Conservation (phyloP, 805 yeast species). For the Metschnikowia henanensis region DNA sequence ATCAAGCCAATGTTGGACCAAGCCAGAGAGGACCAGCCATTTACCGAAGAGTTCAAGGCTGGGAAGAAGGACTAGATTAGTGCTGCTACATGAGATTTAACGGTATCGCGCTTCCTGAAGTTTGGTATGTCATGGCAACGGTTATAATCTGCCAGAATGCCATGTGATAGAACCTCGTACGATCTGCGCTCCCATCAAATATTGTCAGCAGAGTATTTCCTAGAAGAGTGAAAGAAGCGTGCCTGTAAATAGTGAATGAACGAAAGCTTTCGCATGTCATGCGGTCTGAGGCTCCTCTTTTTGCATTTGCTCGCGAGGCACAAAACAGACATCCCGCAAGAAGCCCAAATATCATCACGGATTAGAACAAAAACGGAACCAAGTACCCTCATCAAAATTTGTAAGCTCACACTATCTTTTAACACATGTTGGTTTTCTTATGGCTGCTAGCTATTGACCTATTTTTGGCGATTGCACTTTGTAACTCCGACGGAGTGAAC, state of each 20-base stretch:
- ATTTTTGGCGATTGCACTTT: not conserved
- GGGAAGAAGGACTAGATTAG: not conserved
- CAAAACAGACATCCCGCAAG: constrained; percentile 1
- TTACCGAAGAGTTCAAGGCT: constrained; percentile 25
- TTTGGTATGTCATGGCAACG: too few relatives aligned
- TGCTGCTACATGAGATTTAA: not conserved
- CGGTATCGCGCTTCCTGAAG: too few relatives aligned
- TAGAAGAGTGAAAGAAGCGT: not conserved
- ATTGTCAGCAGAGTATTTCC: too few relatives aligned
- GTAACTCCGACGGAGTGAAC: not conserved
- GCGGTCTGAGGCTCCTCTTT: not conserved
- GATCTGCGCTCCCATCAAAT: too few relatives aligned
- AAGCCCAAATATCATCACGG: too few relatives aligned
- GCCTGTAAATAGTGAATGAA: constrained; percentile 1
- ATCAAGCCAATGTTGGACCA: constrained; percentile 83
- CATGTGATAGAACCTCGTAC: too few relatives aligned
- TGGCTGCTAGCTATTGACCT: constrained; percentile 6
- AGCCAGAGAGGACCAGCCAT: constrained; percentile 88
- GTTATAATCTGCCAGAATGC: too few relatives aligned
- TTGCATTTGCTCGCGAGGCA: not conserved
- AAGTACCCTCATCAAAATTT: too few relatives aligned
- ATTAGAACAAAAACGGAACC: too few relatives aligned
- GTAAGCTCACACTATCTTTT: not conserved
- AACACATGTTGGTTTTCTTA: not conserved
- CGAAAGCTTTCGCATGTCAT: too few relatives aligned